phyloP scores from a whole-genome alignment of 352 stramenopile genomes.

The Bremia lactucae region DNA sequence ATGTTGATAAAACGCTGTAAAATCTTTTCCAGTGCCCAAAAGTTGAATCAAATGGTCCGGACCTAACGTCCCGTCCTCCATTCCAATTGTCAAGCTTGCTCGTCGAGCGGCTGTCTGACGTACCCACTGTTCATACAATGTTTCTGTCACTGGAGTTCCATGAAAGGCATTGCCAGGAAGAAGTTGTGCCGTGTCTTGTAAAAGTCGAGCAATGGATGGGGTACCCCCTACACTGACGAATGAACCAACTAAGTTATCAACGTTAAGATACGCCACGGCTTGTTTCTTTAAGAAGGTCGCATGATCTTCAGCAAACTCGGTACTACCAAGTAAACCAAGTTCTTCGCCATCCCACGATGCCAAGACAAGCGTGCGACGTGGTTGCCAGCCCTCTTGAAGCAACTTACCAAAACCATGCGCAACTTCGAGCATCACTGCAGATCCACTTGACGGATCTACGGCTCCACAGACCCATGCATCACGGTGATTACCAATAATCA shows the following conservation, averaged over 20 bases:
- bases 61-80: constrained; percentile 24
- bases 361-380: constrained; percentile 69
- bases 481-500: constrained; percentile 86
- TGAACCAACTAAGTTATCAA: constrained; percentile 55
- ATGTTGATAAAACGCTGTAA: constrained; percentile 80
- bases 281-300: constrained; percentile 34
- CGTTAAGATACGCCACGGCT: constrained; percentile 72
- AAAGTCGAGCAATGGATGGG: constrained; percentile 44
- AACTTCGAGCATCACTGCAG: constrained; percentile 74
- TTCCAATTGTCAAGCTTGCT: constrained; percentile 3
- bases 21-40: constrained; percentile 58
- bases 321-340: constrained; percentile 53
- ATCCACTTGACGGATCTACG: constrained; percentile 62
- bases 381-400: constrained; percentile 56
- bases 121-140: constrained; percentile 34
- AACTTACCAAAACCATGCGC: constrained; percentile 58
- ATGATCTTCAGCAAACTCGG: constrained; percentile 59
- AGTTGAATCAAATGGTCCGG: constrained; percentile 45
- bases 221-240: constrained; percentile 36
- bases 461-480: constrained; percentile 78
- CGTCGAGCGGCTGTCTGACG: constrained; percentile 14
- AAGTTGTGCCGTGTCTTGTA: constrained; percentile 41
- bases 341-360: constrained; percentile 84
- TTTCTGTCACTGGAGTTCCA: constrained; percentile 12
- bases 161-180: constrained; percentile 33